Evolutionary conservation across 1,139 yeast genomes (phyloP).

Genomic region (Hemisphaericaspora subhashii): DNA sequence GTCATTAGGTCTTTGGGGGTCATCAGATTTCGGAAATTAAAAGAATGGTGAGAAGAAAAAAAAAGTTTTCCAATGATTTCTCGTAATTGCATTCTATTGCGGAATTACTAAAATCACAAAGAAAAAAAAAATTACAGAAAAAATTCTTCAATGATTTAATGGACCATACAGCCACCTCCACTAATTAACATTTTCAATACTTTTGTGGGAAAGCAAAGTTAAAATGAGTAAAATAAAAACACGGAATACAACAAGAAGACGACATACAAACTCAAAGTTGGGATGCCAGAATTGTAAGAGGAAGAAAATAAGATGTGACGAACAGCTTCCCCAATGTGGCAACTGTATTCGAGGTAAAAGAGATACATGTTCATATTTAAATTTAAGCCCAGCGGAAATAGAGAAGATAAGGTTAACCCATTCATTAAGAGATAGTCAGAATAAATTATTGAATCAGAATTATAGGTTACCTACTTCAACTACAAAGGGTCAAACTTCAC

Average conservation of each 20-base stretch:
- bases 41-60: too few species aligned
- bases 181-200: too few species aligned
- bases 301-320: constrained; percentile 50
- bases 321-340: constrained; percentile 40
- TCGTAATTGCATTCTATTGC: constrained; percentile 1
- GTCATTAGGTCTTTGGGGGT: too few species aligned
- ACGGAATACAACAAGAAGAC: constrained; percentile 26
- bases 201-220: too few species aligned
- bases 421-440: constrained; percentile 29
- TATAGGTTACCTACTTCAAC: constrained; percentile 31
- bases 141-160: too few species aligned
- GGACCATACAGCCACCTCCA: too few species aligned
- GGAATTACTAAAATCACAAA: too few species aligned
- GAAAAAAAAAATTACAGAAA: too few species aligned
- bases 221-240: background rate
- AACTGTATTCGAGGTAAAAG: constrained; percentile 38
- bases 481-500: constrained; percentile 2
- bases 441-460: constrained; percentile 26
- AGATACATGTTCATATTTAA: constrained; percentile 34
- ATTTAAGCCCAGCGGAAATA: constrained; percentile 24
- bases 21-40: too few species aligned
- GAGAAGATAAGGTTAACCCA: constrained; percentile 30
- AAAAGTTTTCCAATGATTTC: too few species aligned
- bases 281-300: constrained; percentile 48
- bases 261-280: constrained; percentile 43